Evolutionary conservation across 2,329 filamentous ascomycete genomes (phyloP), one percentile per base, ranked within the genome.

Genomic region (Aspergillus vadensis): DNA sequence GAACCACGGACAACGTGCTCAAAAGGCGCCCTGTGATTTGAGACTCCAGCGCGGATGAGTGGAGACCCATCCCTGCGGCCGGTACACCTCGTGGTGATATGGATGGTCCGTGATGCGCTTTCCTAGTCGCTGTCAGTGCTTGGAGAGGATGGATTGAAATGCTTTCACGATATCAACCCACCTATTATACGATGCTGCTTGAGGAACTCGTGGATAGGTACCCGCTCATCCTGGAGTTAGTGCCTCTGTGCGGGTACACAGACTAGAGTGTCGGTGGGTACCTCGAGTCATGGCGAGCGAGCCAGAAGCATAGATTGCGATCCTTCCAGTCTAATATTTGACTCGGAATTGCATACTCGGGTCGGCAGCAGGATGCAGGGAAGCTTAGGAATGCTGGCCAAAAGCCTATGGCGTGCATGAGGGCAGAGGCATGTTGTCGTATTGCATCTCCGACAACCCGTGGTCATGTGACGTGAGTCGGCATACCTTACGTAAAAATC

Each of bases 81-180:
- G 47, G 47, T 27, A 30, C 47, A 27, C 47, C 47, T 50, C 47
- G 25, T 50, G 47, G 47, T 50, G 25, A 50, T 50, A 30, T 50
- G 47, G 47, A 30, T 50, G 44, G 44, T 25, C 25, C 44, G 44
- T 30, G 47, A 50, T 50, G 47, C 15, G n/a, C 47, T 50, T 50
- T 50, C 19, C 23, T 15, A 30, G 23, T 30, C 19, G n/a, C 4
- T 30, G 47, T 27, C 25, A 49, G 47, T 49, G 47, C 25, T 30
- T 9, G 14, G 12, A 27, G 12, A 8, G 15, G 14, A 14, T 30
- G 23, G 3, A 17, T 27, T 30, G 47, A 17, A 27, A 32, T 17
- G 23, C n/a, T 17, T 8, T 15, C 47, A 27, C 23, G 15, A 17
- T 32, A 50, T 50, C 25, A 5, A 32, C 47, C 47, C 47, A 30